A percentile compares a stretch with the other conserved stretches of the same genome.
These are phyloP conservation scores for Malassezia psittaci DNA, from an alignment of 1,284 basidiomycete genomes.

Conservation along the genomic window DNA sequence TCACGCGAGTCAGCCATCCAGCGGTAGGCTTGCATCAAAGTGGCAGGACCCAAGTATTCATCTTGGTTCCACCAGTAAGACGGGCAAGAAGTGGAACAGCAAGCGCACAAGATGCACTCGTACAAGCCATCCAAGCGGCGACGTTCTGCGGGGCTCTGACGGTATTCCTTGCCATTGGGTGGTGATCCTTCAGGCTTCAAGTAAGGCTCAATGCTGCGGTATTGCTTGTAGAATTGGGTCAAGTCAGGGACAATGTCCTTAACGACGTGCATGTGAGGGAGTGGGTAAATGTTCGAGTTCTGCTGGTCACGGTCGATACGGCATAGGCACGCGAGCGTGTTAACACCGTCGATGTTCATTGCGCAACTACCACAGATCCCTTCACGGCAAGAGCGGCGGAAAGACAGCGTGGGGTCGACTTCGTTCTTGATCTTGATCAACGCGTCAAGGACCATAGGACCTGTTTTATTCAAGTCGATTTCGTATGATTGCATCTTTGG, in stretches of 20 bases:
- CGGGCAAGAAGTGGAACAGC: constrained; percentile 84
- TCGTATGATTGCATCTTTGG: constrained; percentile 82
- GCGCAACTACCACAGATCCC: constrained; percentile 97
- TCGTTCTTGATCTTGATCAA: constrained; percentile 99
- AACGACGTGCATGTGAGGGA: constrained; percentile 99
- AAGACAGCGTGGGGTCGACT: constrained; percentile 87
- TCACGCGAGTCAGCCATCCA: constrained; percentile 98
- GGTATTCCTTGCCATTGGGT: constrained; percentile 58
- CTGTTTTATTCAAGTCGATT: constrained; percentile 85
- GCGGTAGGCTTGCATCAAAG: constrained; percentile 69
- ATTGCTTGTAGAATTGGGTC: constrained; percentile 94
- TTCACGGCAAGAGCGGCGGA: constrained; percentile 91
- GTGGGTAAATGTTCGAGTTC: constrained; percentile 84
- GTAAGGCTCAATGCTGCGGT: constrained; percentile 82
- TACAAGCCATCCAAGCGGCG: constrained; percentile 95
- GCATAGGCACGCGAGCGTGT: constrained; percentile 95
- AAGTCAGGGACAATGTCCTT: constrained; percentile 88
- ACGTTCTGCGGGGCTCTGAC: constrained; percentile 82
- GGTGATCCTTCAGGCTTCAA: constrained; percentile 43
- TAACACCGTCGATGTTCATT: constrained; percentile 93
- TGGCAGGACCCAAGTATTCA: constrained; percentile 91
- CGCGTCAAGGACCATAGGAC: constrained; percentile 84
- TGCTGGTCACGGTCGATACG: constrained; percentile 67
- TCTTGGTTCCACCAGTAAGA: constrained; percentile 99
- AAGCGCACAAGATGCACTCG: constrained; percentile 54